Evolutionary conservation across 2,329 filamentous ascomycete genomes (phyloP).

Genomic region (Epichloe festucae): DNA sequence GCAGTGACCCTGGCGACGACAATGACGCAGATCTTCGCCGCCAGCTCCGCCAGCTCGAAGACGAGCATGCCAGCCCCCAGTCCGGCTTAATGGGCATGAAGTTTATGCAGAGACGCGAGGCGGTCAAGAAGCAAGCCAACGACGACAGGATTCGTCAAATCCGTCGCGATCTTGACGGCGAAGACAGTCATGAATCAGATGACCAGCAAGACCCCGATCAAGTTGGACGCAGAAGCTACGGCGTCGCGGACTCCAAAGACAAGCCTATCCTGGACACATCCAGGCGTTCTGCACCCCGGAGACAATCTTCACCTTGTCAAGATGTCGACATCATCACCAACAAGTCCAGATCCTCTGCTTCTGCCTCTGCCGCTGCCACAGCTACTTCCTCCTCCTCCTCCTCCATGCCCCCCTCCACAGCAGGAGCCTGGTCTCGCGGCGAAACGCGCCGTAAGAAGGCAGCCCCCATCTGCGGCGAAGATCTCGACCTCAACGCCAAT

Average conservation of each 20-base stretch:
- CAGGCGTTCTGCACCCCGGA: conserved; percentile 14
- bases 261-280: conserved; percentile 18
- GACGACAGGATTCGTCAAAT: conserved; percentile 62
- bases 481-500: conserved; percentile 28
- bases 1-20: conserved; percentile 31
- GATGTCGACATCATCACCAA: conserved; percentile 17
- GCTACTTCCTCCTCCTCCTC: conserved; percentile 6
- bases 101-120: conserved; percentile 89
- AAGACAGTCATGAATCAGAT: conserved; percentile 34
- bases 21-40: conserved; percentile 35
- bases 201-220: conserved; percentile 34
- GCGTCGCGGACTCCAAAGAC: conserved; percentile 23
- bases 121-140: conserved; percentile 62
- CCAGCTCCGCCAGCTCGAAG: conserved; percentile 29
- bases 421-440: conserved; percentile 30
- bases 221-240: conserved; percentile 59
- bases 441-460: conserved; percentile 24
- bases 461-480: conserved; percentile 17
- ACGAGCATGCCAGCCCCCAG: conserved; percentile 38
- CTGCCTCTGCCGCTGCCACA: conserved; percentile 5
- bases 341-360: conserved; percentile 8
- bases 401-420: conserved; percentile 14
- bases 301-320: conserved; percentile 15
- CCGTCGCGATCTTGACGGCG: conserved; percentile 56
- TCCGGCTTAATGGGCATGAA: conserved; percentile 71